Evolutionary conservation across 2,329 filamentous ascomycete species (phyloP).

Genomic region (Chrysoporthe cubensis): DNA sequence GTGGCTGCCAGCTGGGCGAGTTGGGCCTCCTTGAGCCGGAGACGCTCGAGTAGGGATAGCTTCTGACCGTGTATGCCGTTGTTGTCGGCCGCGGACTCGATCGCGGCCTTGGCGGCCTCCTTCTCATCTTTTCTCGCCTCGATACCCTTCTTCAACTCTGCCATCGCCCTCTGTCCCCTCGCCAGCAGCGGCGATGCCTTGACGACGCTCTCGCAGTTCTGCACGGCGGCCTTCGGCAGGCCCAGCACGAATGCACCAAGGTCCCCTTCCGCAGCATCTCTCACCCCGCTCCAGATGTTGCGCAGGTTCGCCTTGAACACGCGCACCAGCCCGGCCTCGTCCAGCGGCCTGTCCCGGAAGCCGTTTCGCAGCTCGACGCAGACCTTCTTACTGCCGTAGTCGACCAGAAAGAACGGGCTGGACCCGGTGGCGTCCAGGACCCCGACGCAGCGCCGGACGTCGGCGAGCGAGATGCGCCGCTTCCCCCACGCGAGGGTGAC

Average conservation of each 20-base stretch:
- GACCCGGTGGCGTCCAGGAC: slow-evolving; percentile 49
- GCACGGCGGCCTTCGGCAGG: slow-evolving; percentile 60
- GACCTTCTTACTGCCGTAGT: slow-evolving; percentile 58
- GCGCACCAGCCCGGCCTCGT: slow-evolving; percentile 56
- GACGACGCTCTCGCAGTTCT: slow-evolving; percentile 52
- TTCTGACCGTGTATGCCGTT: slow-evolving; percentile 45
- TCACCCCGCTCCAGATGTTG: slow-evolving; percentile 45
- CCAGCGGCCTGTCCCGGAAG: slow-evolving; percentile 44
- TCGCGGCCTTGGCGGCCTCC: slow-evolving; percentile 36
- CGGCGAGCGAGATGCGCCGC: slow-evolving; percentile 65
- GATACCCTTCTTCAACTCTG: slow-evolving; percentile 69
- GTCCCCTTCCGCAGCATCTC: slow-evolving; percentile 36
- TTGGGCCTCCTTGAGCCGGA: slow-evolving; percentile 71
- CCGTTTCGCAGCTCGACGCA: slow-evolving; percentile 60
- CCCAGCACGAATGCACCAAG: slow-evolving; percentile 55
- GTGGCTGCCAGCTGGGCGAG: slow-evolving; percentile 46
- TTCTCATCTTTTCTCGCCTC: slow-evolving; percentile 54
- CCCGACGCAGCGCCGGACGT: slow-evolving; percentile 69
- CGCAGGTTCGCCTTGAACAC: slow-evolving; percentile 59
- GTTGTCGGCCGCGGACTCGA: slow-evolving; percentile 41
- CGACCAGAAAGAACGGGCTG: slow-evolving; percentile 40
- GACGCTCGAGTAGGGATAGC: slow-evolving; percentile 75
- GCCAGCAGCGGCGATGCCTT: slow-evolving; percentile 61
- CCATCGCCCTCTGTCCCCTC: slow-evolving; percentile 71
- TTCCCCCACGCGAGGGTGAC: slow-evolving; percentile 75